Percentiles rank a stretch among this genome's conserved stretches.
Conservation (phyloP, 345 rosid genomes). For the Eucalyptus sp. region DNA sequence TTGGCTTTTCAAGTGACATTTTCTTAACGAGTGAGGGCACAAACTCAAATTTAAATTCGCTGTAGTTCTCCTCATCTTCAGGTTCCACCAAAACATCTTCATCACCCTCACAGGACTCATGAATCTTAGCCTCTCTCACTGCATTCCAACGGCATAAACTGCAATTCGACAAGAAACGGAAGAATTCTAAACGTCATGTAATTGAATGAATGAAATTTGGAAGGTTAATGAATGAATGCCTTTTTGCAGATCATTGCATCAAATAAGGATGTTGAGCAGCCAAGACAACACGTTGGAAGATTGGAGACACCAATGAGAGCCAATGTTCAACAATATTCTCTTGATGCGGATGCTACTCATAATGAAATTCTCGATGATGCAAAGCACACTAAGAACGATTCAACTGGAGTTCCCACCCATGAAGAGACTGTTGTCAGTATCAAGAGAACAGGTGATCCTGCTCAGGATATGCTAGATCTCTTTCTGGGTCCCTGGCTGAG, state of each 20-base stretch:
- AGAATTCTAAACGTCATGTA: background rate
- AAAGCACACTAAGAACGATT: background rate
- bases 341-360: background rate
- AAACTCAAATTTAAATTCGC: background rate
- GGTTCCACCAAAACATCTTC: background rate
- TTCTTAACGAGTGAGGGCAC: background rate
- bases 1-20: background rate
- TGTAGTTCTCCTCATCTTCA: background rate
- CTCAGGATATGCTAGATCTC: conserved; percentile 46
- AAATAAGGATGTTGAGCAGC: background rate
- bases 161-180: background rate
- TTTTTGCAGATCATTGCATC: conserved; percentile 30
- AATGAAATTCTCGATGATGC: background rate
- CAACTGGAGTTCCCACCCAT: background rate
- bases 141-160: background rate
- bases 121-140: background rate
- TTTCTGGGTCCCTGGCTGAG: conserved; percentile 44
- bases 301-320: background rate
- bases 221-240: background rate
- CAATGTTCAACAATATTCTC: background rate
- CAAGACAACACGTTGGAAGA: background rate
- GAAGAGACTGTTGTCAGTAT: background rate
- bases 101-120: background rate
- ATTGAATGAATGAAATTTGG: background rate
- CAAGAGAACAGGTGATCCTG: conserved; percentile 22